Conservation (phyloP, 192 early-diverging fungal species). For the Bifiguratus adelaidae region DNA sequence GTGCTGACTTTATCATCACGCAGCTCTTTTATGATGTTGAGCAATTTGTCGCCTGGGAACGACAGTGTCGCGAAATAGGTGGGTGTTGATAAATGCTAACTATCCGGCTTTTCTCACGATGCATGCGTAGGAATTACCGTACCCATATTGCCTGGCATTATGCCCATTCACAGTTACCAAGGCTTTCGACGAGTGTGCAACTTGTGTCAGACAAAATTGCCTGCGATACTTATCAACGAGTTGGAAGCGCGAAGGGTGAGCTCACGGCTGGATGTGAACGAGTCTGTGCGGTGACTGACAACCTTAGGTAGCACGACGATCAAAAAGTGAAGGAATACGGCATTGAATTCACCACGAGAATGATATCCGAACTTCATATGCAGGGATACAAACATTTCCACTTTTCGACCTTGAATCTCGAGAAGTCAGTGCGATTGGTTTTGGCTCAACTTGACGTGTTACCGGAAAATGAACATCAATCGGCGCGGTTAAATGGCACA, state of each 20-base stretch:
- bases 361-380: constrained; percentile 45
- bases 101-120: background rate
- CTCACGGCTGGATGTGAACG: too few relatives aligned
- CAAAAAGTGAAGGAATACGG: constrained; percentile 80
- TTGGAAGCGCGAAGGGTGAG: constrained; percentile 69
- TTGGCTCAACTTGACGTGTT: constrained; percentile 60
- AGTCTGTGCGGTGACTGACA: too few relatives aligned
- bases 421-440: constrained; percentile 65
- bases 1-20: constrained; percentile 77
- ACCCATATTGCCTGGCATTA: constrained; percentile 75
- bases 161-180: constrained; percentile 76
- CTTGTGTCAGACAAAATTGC: constrained; percentile 62
- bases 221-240: constrained; percentile 38
- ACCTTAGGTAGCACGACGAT: constrained; percentile 52
- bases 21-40: constrained; percentile 80
- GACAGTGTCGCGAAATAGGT: constrained; percentile 47
- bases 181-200: constrained; percentile 75
- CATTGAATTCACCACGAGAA: constrained; percentile 58
- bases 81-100: background rate
- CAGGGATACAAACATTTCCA: constrained; percentile 52
- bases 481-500: background rate
- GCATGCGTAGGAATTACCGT: constrained; percentile 25
- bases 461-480: constrained; percentile 25
- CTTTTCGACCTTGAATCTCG: constrained; percentile 74
- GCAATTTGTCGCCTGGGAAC: constrained; percentile 58